A percentile compares a stretch with the other conserved stretches of the same genome.
phyloP scores from a whole-genome alignment of 768 basidiomycete genomes.

The Mycena vulgaris region DNA sequence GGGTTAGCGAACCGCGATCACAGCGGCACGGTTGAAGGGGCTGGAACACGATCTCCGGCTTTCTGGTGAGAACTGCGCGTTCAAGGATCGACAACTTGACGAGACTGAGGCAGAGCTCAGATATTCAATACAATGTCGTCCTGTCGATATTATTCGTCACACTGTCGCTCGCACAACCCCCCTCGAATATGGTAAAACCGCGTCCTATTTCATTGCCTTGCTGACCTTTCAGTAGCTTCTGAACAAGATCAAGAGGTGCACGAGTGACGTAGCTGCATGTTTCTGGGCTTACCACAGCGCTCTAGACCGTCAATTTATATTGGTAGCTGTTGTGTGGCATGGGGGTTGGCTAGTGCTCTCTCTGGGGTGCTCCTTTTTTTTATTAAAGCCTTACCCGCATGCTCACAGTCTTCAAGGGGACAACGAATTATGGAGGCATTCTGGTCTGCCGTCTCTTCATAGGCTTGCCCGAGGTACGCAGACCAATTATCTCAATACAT shows the following conservation, averaged over 20 bases:
- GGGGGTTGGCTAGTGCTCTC: slow-evolving; percentile 62
- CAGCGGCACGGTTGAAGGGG: slow-evolving; percentile 49
- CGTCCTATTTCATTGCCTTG: not conserved
- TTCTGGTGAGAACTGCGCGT: not conserved
- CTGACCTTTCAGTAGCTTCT: slow-evolving; percentile 19
- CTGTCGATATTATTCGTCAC: slow-evolving; percentile 49
- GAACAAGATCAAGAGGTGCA: slow-evolving; percentile 29
- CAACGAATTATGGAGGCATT: slow-evolving; percentile 64
- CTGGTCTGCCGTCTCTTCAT: slow-evolving; percentile 72
- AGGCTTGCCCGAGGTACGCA: slow-evolving; percentile 69
- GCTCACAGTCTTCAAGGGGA: slow-evolving; percentile 5
- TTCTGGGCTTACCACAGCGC: not conserved
- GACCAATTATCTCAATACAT: not conserved
- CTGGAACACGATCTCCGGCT: slow-evolving; percentile 46
- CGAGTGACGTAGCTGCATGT: not conserved
- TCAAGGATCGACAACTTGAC: not conserved
- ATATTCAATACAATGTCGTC: slow-evolving; percentile 27
- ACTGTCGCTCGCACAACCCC: slow-evolving; percentile 60
- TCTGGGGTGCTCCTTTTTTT: slow-evolving; percentile 49
- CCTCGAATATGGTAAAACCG: slow-evolving; percentile 58
- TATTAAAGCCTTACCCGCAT: not conserved
- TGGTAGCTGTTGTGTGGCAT: slow-evolving; percentile 58
- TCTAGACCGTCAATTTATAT: slow-evolving; percentile 61
- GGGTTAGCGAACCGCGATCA: slow-evolving; percentile 44
- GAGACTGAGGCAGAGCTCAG: not conserved